Base-by-base conservation (phyloP, 148 eudicot species). In the Talinum fruticosum region DNA sequence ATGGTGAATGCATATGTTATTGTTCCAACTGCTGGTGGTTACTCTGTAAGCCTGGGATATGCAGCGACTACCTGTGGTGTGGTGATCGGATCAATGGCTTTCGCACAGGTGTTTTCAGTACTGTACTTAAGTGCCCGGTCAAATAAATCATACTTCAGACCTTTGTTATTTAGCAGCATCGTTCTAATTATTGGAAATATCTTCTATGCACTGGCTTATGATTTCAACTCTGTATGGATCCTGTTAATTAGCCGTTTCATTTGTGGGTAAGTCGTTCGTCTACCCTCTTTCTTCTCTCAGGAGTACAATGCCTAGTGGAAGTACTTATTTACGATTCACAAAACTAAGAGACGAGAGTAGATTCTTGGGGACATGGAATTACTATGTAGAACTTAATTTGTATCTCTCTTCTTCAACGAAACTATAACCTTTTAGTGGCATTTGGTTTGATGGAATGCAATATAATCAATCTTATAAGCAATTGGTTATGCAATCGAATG, bases 11-110 rank as follows among this genome's bases (percentile, higher is more conserved):
- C 90, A 19, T 87, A 87, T 71, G 83, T 87, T 72, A 84, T 87
- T 32, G 90, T 87, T 74, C 90, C 90, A 37, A 87, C 88, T 30
- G 88, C 90, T 51, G 88, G 83, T 79, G 81, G 77, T 79, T 87
- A 85, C 77, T 36, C 87, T 2, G n/a, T 82, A 51, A 79, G 84
- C 41, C 88, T 87, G 62, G 88, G 88, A 79, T 85, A 85, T 35
- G 88, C 88, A 45, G 81, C 84, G 54, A 84, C 87, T 12, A 76
- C 73, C 34, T 78, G 87, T 36, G 38, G 89, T 15, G 74, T 72
- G 38, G 79, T 69, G 14, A 82, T 85, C 61, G 87, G 87, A 30
- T 78, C 38, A 36, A 36, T 36, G 38, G 38, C 38, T 36, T 36
- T 36, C 7, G 38, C 38, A 3, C 38, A 36, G 3, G 38, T 36